Evolutionary conservation across 139 green algal genomes (phyloP).

Genomic region (Chlorella vulgaris): DNA sequence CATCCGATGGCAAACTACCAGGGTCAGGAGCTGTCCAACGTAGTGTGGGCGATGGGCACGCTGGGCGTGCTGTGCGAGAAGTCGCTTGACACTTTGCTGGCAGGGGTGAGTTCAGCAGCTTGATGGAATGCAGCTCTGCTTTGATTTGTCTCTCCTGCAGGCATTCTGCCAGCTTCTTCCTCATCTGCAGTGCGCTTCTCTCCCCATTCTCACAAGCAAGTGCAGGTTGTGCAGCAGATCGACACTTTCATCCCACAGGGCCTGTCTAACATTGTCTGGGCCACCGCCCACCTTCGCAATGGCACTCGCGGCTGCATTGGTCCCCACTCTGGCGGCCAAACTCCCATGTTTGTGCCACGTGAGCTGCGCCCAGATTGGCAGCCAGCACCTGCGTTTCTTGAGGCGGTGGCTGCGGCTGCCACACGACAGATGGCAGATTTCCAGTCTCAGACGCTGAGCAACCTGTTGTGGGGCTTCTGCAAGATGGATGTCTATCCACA

Average conservation of each 20-base stretch:
- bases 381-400: conserved; percentile 31
- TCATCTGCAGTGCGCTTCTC: not conserved
- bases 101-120: not conserved
- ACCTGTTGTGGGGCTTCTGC: conserved; percentile 52
- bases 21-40: conserved; percentile 46
- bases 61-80: conserved; percentile 23
- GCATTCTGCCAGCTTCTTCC: not conserved
- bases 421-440: conserved; percentile 28
- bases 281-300: conserved; percentile 43
- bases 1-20: not conserved
- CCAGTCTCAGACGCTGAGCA: conserved; percentile 49
- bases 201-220: not conserved
- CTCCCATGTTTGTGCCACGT: not conserved
- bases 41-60: conserved; percentile 41
- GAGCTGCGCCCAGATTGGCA: conserved; percentile 25
- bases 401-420: conserved; percentile 24
- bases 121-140: not conserved
- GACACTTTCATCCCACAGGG: conserved; percentile 48
- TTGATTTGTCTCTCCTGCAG: not conserved
- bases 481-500: conserved; percentile 46
- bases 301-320: conserved; percentile 25
- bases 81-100: conserved; percentile 26
- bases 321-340: not conserved
- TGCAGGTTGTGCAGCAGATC: conserved; percentile 6
- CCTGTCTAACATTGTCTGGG: conserved; percentile 59